Evolutionary conservation across 148 eudicot genomes (phyloP).

Genomic region (Spergularia marina): DNA sequence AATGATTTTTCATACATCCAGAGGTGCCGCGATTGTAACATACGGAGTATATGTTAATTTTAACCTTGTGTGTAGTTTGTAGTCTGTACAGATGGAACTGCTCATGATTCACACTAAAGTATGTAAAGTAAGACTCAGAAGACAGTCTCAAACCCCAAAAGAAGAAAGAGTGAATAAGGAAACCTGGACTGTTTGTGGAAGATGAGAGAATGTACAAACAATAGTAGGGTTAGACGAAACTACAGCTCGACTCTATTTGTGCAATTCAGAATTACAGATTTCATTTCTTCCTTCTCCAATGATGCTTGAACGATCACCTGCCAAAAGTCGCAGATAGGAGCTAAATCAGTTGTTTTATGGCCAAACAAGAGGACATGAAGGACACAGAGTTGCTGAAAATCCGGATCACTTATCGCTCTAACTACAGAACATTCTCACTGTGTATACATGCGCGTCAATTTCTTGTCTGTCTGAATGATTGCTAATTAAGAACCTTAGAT

Average conservation of each 20-base stretch:
- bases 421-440: too few species aligned
- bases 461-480: too few species aligned
- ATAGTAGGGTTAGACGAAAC: background rate
- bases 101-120: constrained; percentile 7
- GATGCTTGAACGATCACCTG: constrained; percentile 81
- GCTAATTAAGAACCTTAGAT: too few species aligned
- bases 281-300: constrained; percentile 81
- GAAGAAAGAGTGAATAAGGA: background rate
- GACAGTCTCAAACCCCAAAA: background rate
- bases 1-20: too few species aligned
- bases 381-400: background rate
- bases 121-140: background rate
- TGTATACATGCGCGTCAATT: too few species aligned
- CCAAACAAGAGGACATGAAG: background rate
- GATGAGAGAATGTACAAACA: constrained; percentile 2
- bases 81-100: constrained; percentile 15
- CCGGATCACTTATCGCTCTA: background rate
- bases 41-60: background rate
- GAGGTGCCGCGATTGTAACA: too few species aligned
- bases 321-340: background rate
- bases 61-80: background rate
- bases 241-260: constrained; percentile 59
- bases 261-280: constrained; percentile 70
- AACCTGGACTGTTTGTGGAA: background rate
- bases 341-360: background rate